Evolutionary conservation across 495 filamentous ascomycete species (phyloP), one percentile per base, ranked within the genome.

Genomic region (Trichoderma erinaceum): DNA sequence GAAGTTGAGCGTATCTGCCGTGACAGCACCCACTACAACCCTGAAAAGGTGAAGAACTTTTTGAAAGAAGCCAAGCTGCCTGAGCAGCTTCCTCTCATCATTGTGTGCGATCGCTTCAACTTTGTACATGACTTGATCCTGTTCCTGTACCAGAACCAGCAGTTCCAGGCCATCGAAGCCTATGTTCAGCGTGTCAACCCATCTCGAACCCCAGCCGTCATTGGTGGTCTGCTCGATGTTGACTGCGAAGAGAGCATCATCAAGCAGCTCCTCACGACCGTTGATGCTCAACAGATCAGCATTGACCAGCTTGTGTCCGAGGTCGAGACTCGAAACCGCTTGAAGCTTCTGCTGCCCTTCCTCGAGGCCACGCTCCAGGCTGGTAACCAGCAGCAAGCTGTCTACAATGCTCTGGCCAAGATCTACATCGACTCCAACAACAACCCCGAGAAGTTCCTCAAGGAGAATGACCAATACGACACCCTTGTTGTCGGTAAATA

Each of bases 401-500:
- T 99, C 63, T 99, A 93, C 84, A 97, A 99, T 71, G 96, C 96
- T 16, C 86, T 99, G 44, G 96, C 96, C 10, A 99, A 99, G 89
- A 98, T 99, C 70, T 99, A 99, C 81, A 99, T 99, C 71, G 96
- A 98, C 78, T 94, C 90, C 77, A 99, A 99, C 84, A 97, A 97
- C 80, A 92, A 97, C 76, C 96, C 96, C 0, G 96, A 99, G 85
- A 94, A 92, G 75, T 99, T 99, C 84, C 83, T 99, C 63, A 96
- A 92, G 82, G 95, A 98, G 80, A 99, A 98, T 76, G 92, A 97
- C 71, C 87, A 95, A 77, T 99, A 99, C 73, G 96, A 99, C 77
- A 88, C 96, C 3, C 80, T 97, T 50, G 87, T 82, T 25, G 92
- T 99, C 69, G 96, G 96, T 72, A 97, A 97, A 78, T 99, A 99